Percentiles rank a stretch among this genome's conserved stretches.
phyloP scores from a whole-genome alignment of 2,329 filamentous ascomycete genomes.

The Paradendryphiella salina region DNA sequence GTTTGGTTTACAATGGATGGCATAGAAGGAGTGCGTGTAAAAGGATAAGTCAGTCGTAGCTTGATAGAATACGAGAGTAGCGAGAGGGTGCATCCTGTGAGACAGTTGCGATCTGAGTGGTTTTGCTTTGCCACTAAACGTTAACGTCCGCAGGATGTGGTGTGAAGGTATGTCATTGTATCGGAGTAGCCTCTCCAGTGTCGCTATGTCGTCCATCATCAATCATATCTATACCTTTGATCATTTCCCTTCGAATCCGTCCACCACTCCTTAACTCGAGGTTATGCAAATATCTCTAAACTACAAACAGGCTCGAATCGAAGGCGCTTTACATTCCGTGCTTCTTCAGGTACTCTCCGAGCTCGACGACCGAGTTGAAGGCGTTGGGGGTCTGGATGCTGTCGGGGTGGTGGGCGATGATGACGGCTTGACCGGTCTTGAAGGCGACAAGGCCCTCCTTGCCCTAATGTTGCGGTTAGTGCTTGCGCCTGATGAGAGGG shows the following conservation, averaged over 20 bases:
- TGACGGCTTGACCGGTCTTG: slow-evolving; percentile 86
- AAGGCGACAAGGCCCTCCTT: slow-evolving; percentile 78
- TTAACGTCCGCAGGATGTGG: background rate
- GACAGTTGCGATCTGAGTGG: background rate
- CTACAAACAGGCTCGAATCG: slow-evolving; percentile 33
- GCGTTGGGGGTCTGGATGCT: slow-evolving; percentile 72
- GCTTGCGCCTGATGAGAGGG: background rate
- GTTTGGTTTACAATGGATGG: no score
- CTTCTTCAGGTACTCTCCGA: slow-evolving; percentile 84
- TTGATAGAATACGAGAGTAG: background rate
- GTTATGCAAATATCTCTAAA: slow-evolving; percentile 47
- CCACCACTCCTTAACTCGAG: slow-evolving; percentile 16
- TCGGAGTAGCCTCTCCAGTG: slow-evolving; percentile 12
- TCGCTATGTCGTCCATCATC: slow-evolving; percentile 15
- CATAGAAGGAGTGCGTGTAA: no score
- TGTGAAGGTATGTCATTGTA: slow-evolving; percentile 19
- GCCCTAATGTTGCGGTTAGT: slow-evolving; percentile 57
- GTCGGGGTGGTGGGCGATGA: slow-evolving; percentile 86
- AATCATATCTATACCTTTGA: slow-evolving; percentile 16
- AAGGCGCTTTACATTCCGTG: slow-evolving; percentile 66
- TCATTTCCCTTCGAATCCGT: slow-evolving; percentile 6
- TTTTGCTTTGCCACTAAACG: background rate
- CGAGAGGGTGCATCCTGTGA: background rate
- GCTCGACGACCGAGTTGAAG: slow-evolving; percentile 75
- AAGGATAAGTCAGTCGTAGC: background rate